Evolutionary conservation across 371 early-diverging fungal genomes (phyloP).

Genomic region (Mucor mucedo): DNA sequence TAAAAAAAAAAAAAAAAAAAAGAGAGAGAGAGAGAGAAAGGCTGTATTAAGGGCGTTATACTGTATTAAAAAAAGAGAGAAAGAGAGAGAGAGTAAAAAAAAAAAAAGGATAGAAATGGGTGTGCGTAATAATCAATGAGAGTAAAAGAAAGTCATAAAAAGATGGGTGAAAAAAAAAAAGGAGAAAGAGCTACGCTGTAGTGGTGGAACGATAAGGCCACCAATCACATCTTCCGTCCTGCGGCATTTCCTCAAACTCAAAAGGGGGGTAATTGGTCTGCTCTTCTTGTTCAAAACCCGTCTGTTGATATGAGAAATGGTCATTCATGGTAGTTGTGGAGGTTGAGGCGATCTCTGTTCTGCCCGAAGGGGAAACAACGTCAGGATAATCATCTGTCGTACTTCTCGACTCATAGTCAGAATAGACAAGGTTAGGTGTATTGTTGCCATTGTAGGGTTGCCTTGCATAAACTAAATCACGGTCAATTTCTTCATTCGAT

Average conservation of each 20-base stretch:
- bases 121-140: too few species aligned
- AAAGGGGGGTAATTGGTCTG: constrained; percentile 18
- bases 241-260: constrained; percentile 24
- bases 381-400: constrained; percentile 31
- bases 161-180: neutral
- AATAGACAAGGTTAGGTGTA: constrained; percentile 34
- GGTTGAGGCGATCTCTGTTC: constrained; percentile 12
- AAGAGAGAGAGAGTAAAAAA: too few species aligned
- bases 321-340: constrained; percentile 4
- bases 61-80: too few species aligned
- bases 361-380: constrained; percentile 10
- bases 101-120: too few species aligned
- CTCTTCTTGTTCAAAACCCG: constrained; percentile 7
- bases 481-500: constrained; percentile 32
- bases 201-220: constrained; percentile 32
- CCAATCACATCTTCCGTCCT: constrained; percentile 23
- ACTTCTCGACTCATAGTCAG: constrained; percentile 39
- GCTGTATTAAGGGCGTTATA: neutral
- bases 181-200: constrained; percentile 12
- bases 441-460: constrained; percentile 34
- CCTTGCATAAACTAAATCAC: constrained; percentile 30
- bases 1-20: too few species aligned
- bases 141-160: neutral
- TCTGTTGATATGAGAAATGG: neutral
- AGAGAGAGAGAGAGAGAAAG: neutral